These are phyloP conservation scores for Saturnispora halmiae DNA, from an alignment of 805 yeast genomes.

Conservation along the genomic window DNA sequence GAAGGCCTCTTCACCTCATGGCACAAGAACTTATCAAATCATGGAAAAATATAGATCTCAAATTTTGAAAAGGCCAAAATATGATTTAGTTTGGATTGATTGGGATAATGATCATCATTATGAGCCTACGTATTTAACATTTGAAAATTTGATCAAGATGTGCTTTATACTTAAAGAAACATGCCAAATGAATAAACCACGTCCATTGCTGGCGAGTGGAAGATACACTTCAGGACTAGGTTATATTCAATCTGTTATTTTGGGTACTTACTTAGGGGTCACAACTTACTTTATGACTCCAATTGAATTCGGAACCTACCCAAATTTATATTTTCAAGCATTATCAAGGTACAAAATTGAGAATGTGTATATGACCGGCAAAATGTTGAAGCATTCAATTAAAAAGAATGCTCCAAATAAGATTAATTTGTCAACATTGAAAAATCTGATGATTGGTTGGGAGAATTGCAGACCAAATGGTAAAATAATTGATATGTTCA, in stretches of 20 bases:
- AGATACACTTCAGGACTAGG: constrained; percentile 82
- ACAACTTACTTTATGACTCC: constrained; percentile 77
- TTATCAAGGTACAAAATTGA: constrained; percentile 71
- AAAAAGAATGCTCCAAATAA: constrained; percentile 19
- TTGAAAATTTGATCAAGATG: constrained; percentile 57
- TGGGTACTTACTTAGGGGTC: constrained; percentile 83
- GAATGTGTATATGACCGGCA: constrained; percentile 77
- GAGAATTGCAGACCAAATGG: constrained; percentile 59
- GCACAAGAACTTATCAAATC: constrained; percentile 33
- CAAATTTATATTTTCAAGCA: constrained; percentile 59
- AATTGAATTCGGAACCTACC: constrained; percentile 64
- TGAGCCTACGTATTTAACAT: constrained; percentile 49
- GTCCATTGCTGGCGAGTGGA: constrained; percentile 77
- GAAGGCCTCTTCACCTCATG: constrained; percentile 26
- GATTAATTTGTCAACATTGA: constrained; percentile 29
- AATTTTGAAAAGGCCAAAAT: constrained; percentile 31
- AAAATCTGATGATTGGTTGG: constrained; percentile 78
- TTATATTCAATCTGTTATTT: constrained; percentile 69
- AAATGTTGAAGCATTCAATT: constrained; percentile 71
- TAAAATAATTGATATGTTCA: constrained; percentile 45
- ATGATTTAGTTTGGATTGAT: constrained; percentile 49
- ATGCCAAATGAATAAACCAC: constrained; percentile 64
- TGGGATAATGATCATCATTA: constrained; percentile 67
- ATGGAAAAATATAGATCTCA: constrained; percentile 28
- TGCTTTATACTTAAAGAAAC: constrained; percentile 91